phyloP scores from a whole-genome alignment of 768 basidiomycete genomes.

The Suillus subalutaceus region DNA sequence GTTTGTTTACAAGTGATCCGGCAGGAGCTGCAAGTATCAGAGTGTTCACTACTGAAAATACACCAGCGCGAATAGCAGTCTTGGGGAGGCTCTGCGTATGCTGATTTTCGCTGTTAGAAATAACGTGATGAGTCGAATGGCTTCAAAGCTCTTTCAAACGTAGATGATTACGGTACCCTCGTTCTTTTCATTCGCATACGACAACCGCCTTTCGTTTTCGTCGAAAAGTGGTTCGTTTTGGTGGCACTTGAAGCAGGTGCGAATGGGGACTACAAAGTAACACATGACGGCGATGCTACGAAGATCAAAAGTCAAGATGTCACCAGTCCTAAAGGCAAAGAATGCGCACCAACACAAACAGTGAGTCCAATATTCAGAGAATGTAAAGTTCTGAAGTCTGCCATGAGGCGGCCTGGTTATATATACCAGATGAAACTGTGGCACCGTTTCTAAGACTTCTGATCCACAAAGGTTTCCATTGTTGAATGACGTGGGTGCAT shows the following conservation, averaged over 20 bases:
- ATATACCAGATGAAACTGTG: neutral
- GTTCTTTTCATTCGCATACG: slow-evolving; percentile 20
- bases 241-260: slow-evolving; percentile 33
- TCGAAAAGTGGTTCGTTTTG: slow-evolving; percentile 29
- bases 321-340: neutral
- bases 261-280: slow-evolving; percentile 32
- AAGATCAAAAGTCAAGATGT: neutral
- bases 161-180: slow-evolving; percentile 20
- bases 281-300: slow-evolving; percentile 27
- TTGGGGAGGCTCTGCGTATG: slow-evolving; percentile 33
- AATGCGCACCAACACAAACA: neutral
- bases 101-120: slow-evolving; percentile 12
- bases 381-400: neutral
- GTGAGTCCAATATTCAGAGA: neutral
- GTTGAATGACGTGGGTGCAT: neutral
- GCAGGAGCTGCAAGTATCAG: slow-evolving; percentile 26
- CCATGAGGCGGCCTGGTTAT: neutral
- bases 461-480: neutral
- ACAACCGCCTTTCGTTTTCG: slow-evolving; percentile 12
- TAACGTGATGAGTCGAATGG: neutral
- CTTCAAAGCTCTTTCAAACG: neutral
- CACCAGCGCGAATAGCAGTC: slow-evolving; percentile 35
- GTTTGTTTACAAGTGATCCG: slow-evolving; percentile 33
- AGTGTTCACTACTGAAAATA: slow-evolving; percentile 32
- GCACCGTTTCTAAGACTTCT: neutral